These are phyloP conservation scores for Crithidia thermophila DNA, from an alignment of 208 protist species.

Conservation along the genomic window DNA sequence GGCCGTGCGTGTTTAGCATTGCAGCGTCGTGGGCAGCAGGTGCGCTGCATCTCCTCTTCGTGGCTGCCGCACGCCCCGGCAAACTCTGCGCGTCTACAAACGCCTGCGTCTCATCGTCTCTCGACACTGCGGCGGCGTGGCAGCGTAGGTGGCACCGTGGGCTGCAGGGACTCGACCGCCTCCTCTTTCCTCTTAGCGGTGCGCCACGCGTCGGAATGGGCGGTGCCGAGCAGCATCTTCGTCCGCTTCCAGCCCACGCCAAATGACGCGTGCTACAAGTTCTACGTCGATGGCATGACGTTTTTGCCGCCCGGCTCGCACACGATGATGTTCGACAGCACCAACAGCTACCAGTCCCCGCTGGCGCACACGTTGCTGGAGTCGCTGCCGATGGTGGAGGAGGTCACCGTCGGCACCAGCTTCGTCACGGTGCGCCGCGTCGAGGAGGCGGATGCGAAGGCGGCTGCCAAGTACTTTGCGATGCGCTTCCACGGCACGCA, in stretches of 20 bases:
- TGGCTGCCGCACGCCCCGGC: background rate
- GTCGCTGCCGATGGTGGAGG: constrained; percentile 87
- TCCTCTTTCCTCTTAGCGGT: background rate
- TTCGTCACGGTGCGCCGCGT: constrained; percentile 88
- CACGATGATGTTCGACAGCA: constrained; percentile 80
- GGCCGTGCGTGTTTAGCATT: background rate
- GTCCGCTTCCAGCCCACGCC: constrained; percentile 85
- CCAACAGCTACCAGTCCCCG: constrained; percentile 79
- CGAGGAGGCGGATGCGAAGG: constrained; percentile 52
- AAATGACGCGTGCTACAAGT: constrained; percentile 88
- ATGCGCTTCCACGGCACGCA: constrained; percentile 49
- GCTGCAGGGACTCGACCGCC: background rate
- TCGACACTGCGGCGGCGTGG: background rate
- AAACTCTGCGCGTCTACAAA: no score
- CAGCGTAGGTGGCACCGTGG: no score
- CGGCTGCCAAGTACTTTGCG: constrained; percentile 69
- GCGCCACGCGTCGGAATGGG: constrained; percentile 1
- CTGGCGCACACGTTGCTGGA: constrained; percentile 72
- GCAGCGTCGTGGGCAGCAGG: background rate
- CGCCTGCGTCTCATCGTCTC: background rate
- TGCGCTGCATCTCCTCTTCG: background rate
- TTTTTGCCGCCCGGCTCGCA: constrained; percentile 57
- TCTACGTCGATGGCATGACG: constrained; percentile 61
- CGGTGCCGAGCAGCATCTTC: constrained; percentile 40
- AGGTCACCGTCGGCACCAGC: constrained; percentile 73